Conservation (phyloP, 2,329 filamentous ascomycete species). For the Trichoderma koningii region DNA sequence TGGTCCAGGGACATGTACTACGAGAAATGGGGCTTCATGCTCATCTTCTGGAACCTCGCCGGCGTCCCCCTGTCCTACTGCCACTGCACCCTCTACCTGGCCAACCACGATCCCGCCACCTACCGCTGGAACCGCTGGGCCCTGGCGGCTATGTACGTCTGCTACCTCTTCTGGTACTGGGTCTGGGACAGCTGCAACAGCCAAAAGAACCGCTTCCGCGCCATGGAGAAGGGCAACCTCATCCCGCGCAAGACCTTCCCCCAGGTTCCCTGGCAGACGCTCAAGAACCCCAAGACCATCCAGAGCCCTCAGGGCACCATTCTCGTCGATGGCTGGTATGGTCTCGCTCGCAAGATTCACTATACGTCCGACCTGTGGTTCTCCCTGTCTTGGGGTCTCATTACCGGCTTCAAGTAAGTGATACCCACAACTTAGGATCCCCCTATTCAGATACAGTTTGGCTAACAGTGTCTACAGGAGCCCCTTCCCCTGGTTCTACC, state of each 20-base stretch:
- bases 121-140: slow-evolving; percentile 76
- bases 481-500: slow-evolving; percentile 90
- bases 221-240: slow-evolving; percentile 71
- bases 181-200: slow-evolving; percentile 90
- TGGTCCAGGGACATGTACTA: slow-evolving; percentile 79
- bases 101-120: slow-evolving; percentile 74
- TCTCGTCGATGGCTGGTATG: slow-evolving; percentile 84
- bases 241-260: slow-evolving; percentile 79
- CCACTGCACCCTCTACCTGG: slow-evolving; percentile 88
- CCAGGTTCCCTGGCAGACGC: slow-evolving; percentile 82
- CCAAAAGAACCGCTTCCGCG: slow-evolving; percentile 91
- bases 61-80: slow-evolving; percentile 90
- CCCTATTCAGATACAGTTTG: neutral
- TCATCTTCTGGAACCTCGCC: slow-evolving; percentile 96
- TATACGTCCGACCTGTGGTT: slow-evolving; percentile 55
- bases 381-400: slow-evolving; percentile 53
- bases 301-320: slow-evolving; percentile 72
- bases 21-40: slow-evolving; percentile 96
- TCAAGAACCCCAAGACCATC: slow-evolving; percentile 80
- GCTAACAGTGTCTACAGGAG: slow-evolving; percentile 45
- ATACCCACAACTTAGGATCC: neutral
- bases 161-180: slow-evolving; percentile 85
- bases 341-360: slow-evolving; percentile 65
- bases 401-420: slow-evolving; percentile 51
- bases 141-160: slow-evolving; percentile 63